Evolutionary conservation across 768 basidiomycete genomes (phyloP), one percentile per base, ranked within the genome.

Genomic region (Russula ochroleuca): DNA sequence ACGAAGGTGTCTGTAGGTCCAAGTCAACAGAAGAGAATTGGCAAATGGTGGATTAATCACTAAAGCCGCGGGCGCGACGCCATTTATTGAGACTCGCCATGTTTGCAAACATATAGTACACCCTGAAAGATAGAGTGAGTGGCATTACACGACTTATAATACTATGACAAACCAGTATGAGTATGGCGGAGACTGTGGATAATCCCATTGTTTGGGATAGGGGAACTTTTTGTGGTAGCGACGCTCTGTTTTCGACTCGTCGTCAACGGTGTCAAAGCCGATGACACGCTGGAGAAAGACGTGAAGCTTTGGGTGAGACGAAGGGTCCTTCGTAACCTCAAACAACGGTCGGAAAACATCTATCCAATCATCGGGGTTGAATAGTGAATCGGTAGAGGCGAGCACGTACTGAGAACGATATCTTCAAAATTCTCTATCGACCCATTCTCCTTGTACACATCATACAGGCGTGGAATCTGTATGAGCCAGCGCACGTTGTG

Each of bases 401-500:
- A 28, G 41, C 9, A 81, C 92, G 64, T 69, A 98, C 96, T 98
- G 31, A 76, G 77, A 45, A 99, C 85, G 63, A 99, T 85, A 69
- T 98, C 93, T 71, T 95, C 90, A 67, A 97, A 99, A 10, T 86
- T 95, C 48, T 84, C 70, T 23, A 98, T 80, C 1, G 86, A 83
- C 0, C 91, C 93, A 64, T 85, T 91, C 59, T 86, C 85, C 72
- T 95, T 97, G 81, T 97, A 99, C 8, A 98, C 85, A 68, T 96
- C 88, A 77, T 99, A 99, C 63, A 99, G 73, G 2, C 97, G 86
- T 0, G 97, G 97, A 7, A 98, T 78, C 73, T 98, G 97, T 67
- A 99, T 89, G 62, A 98, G 84, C 97, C 97, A 98, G 58, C 97
- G 85, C 43, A 98, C 94, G 71, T 99, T 98, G 75, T 98, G 95